Percentiles rank a stretch among this genome's conserved stretches.
Evolutionary conservation across 139 green algal genomes (phyloP).

Genomic region (Chlamydomonas incerta): DNA sequence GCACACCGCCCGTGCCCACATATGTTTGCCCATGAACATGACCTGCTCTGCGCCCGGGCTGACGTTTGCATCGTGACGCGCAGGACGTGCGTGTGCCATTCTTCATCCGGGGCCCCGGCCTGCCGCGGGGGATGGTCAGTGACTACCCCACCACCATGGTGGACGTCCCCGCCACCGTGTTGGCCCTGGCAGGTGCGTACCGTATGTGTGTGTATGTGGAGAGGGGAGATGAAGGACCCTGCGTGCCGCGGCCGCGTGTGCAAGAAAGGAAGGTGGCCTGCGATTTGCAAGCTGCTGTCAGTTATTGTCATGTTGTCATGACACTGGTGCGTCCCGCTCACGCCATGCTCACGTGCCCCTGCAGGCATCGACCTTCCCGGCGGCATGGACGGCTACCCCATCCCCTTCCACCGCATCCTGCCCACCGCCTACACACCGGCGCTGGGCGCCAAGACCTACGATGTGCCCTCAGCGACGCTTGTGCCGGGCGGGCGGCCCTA

Average conservation of each 20-base stretch:
- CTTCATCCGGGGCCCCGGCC: conserved; percentile 25
- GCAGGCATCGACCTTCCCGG: not conserved
- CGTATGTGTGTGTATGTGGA: no score
- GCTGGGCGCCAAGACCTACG: not conserved
- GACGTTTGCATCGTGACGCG: no score
- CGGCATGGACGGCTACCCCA: not conserved
- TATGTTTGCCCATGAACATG: no score
- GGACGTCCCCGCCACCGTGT: not conserved
- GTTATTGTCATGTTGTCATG: no score
- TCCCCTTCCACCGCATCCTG: not conserved
- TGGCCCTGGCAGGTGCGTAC: not conserved
- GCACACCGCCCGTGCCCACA: no score
- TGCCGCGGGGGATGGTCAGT: not conserved
- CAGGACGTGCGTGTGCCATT: conserved; percentile 32
- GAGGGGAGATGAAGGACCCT: no score
- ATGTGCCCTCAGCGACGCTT: not conserved
- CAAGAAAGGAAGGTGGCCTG: no score
- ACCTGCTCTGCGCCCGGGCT: no score
- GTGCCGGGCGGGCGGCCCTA: not conserved
- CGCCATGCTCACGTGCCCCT: no score
- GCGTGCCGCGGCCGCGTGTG: no score
- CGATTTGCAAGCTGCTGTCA: no score
- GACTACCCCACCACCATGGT: conserved; percentile 4
- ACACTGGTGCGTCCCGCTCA: no score
- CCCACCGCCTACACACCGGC: not conserved